Percentiles rank a stretch among this genome's conserved stretches.
Conservation (phyloP, 1,284 basidiomycete species). For the Athelia sp. region DNA sequence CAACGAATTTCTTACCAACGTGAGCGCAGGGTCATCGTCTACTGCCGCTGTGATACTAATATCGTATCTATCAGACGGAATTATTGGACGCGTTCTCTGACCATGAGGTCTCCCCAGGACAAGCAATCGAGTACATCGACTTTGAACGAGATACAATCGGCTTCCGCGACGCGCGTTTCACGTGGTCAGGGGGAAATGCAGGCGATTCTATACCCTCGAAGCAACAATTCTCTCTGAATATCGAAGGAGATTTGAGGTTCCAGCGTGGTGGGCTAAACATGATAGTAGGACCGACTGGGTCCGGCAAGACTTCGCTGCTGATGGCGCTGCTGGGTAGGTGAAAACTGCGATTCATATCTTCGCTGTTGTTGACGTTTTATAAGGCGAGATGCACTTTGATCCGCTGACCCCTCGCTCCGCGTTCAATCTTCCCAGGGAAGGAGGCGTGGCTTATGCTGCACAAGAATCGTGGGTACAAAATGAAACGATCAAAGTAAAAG, state of each 20-base stretch:
- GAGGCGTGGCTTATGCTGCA: conserved; percentile 58
- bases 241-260: conserved; percentile 55
- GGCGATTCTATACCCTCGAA: conserved; percentile 20
- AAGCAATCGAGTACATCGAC: neutral
- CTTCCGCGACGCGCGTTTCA: conserved; percentile 36
- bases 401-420: conserved; percentile 41
- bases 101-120: neutral
- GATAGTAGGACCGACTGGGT: conserved; percentile 54
- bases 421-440: conserved; percentile 47
- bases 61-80: neutral
- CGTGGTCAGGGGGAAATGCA: conserved; percentile 25
- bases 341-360: no score
- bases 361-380: no score
- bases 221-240: conserved; percentile 38
- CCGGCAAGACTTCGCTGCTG: conserved; percentile 40
- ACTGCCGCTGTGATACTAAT: neutral
- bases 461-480: conserved; percentile 64
- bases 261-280: conserved; percentile 50
- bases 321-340: conserved; percentile 41
- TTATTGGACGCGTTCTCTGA: neutral
- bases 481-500: conserved; percentile 35
- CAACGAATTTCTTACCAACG: conserved; percentile 1
- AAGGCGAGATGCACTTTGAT: conserved; percentile 38
- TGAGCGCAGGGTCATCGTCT: neutral
- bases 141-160: conserved; percentile 22